Evolutionary conservation across 345 rosid genomes (phyloP), one percentile per base, ranked within the genome.

Genomic region (Mallotus nudiflorus): DNA sequence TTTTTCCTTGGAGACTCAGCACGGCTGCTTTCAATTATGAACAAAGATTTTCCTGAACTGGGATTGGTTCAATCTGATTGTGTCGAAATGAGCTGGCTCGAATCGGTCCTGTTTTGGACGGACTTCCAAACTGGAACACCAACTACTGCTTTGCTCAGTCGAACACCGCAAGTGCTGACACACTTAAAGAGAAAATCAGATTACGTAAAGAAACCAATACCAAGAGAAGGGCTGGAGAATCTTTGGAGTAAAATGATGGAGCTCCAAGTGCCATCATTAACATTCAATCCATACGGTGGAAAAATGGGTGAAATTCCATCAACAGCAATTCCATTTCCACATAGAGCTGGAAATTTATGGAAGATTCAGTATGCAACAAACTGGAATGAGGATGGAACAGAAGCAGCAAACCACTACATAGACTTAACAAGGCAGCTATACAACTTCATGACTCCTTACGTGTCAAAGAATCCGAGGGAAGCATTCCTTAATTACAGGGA

Each of bases 401-500:
- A 42, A 31, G 45, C 33, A n/a, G 48, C 33, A 4, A n/a, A 44
- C 11, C 46, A 10, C 42, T 45, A 53, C 37, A 54, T 63, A 20
- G 37, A 44, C 12, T 71, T 59, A 68, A 71, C 67, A 9, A 63
- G 68, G 50, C 44, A 29, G 31, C 69, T 71, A 7, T 71, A 71
- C 18, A 12, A 33, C 16, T 71, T 52, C 20, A 71, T 54, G 75
- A 29, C 69, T 62, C 69, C 75, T 5, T 63, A 18, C 44, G 75
- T 63, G 14, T 71, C 75, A 1, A 72, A 72, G 16, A 56, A 72
- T 65, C 76, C 76, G 1, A 67, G 76, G 28, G 15, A n/a, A 24
- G 70, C 76, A 16, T 72, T 65, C 18, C 46, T 65, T 13, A 72
- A 72, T 27, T 72, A 72, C 1, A 56, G 76, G n/a, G 76, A 72